Base-by-base conservation (phyloP, 1,284 basidiomycete species). In the Sporisorium reilianum region DNA sequence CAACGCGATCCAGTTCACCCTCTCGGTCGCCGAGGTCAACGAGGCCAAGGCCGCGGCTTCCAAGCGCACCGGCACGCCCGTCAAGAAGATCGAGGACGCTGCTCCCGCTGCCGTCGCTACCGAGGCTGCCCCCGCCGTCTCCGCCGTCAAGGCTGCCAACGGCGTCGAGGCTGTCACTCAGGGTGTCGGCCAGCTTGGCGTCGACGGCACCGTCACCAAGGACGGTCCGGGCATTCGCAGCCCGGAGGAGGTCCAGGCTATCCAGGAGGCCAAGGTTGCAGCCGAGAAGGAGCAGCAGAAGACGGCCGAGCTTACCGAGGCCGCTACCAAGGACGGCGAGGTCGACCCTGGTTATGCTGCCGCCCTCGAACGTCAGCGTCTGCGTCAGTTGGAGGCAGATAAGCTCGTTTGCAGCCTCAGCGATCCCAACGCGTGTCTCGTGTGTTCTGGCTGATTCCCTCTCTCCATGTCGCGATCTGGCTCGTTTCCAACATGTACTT, bases 1-100 rank as follows among this genome's bases (percentile, higher is more conserved):
- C 28, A 91, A 94, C 83, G 97, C 97, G 41, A 95, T 97, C 86
- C 95, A 99, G 87, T 99, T 99, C 88, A 99, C 97, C 14, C 90
- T 99, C 70, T 95, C 97, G 85, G 83, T 84, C 41, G 83, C 91
- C 91, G 86, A 89, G 58, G 88, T 95, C 72, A 92, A 93, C 84
- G 87, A 90, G 56, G 92, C 90, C 42, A 86, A 86, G 75, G 84
- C 82, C 5, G 82, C 82, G 20, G 92, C 91, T 56, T 80, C 74
- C 58, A 81, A 77, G 70, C 76, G 76, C 51, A 38, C 41, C 45
- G 55, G 59, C 25, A 56, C 45, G 3, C 44, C 63, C 45, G 52
- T 32, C 30, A 50, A 57, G 53, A 55, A 64, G 53, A 41, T 62
- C 41, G 50, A 73, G 41, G 52, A 45, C n/a, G 41, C 58, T 5